phyloP scores from a whole-genome alignment of 2,329 filamentous ascomycete species.

The Aciculosporium take region DNA sequence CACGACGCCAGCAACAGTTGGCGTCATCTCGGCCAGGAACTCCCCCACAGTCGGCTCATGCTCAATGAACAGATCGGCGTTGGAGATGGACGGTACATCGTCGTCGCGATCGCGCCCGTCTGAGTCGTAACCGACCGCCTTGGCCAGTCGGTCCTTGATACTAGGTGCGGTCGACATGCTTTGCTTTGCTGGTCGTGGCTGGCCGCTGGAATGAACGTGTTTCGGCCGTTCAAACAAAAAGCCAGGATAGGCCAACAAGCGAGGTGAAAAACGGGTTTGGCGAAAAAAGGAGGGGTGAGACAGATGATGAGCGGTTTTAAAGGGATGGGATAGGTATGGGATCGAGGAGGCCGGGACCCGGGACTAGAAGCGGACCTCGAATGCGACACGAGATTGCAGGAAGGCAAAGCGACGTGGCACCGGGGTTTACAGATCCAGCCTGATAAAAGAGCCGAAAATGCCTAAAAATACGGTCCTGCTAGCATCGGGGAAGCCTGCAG shows the following conservation, averaged over 20 bases:
- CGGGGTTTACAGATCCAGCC: too few species aligned
- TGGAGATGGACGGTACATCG: slow-evolving; percentile 20
- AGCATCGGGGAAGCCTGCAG: neutral
- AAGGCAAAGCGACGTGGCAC: too few species aligned
- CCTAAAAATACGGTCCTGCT: too few species aligned
- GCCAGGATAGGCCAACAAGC: neutral
- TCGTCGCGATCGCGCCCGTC: slow-evolving; percentile 19
- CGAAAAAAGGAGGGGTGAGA: neutral
- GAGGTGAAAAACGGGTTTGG: neutral
- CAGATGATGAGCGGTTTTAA: too few species aligned
- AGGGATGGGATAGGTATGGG: too few species aligned
- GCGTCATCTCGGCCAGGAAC: slow-evolving; percentile 24
- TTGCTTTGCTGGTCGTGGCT: neutral
- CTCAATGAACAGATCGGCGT: slow-evolving; percentile 25
- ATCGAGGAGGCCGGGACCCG: too few species aligned
- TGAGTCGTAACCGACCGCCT: slow-evolving; percentile 19
- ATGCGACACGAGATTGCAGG: too few species aligned
- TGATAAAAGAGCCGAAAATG: too few species aligned
- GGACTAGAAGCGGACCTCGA: too few species aligned
- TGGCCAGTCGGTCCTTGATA: slow-evolving; percentile 15
- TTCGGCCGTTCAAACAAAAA: neutral
- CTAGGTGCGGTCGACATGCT: slow-evolving; percentile 4
- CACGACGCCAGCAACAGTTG: slow-evolving; percentile 16
- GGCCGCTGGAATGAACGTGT: neutral
- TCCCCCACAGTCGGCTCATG: slow-evolving; percentile 28